phyloP scores from a whole-genome alignment of 2,329 filamentous ascomycete species.

The Nannizzia gypsea region DNA sequence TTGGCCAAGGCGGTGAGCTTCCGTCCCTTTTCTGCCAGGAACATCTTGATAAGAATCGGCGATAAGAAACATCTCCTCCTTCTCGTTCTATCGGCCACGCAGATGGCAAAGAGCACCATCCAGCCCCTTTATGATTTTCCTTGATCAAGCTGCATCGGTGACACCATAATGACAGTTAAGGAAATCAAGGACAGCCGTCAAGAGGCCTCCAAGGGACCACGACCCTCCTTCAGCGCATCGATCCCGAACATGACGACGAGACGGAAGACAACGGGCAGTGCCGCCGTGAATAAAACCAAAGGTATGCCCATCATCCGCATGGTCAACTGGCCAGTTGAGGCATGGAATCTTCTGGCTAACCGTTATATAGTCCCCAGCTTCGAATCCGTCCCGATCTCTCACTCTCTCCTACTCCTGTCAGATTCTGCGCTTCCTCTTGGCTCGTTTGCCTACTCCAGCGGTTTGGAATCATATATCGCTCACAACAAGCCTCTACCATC shows the following conservation, averaged over 20 bases:
- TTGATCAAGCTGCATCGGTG: not conserved
- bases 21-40: not conserved
- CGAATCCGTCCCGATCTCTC: constrained; percentile 23
- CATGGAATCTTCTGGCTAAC: not conserved
- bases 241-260: not conserved
- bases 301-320: not conserved
- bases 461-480: constrained; percentile 52
- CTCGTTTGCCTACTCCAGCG: constrained; percentile 54
- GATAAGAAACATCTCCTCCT: not conserved
- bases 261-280: not conserved
- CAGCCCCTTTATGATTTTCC: not conserved
- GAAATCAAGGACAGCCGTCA: not conserved
- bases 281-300: not conserved
- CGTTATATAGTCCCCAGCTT: not conserved
- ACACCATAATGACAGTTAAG: not conserved
- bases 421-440: constrained; percentile 54
- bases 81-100: not conserved
- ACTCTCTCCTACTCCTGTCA: constrained; percentile 49
- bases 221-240: not conserved
- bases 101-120: not conserved
- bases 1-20: not conserved
- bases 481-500: constrained; percentile 38
- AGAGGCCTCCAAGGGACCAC: not conserved
- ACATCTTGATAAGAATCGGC: not conserved
- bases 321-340: not conserved